These are phyloP conservation scores for Westerdykella ornata DNA, from an alignment of 2,329 filamentous ascomycete species.

Conservation along the genomic window DNA sequence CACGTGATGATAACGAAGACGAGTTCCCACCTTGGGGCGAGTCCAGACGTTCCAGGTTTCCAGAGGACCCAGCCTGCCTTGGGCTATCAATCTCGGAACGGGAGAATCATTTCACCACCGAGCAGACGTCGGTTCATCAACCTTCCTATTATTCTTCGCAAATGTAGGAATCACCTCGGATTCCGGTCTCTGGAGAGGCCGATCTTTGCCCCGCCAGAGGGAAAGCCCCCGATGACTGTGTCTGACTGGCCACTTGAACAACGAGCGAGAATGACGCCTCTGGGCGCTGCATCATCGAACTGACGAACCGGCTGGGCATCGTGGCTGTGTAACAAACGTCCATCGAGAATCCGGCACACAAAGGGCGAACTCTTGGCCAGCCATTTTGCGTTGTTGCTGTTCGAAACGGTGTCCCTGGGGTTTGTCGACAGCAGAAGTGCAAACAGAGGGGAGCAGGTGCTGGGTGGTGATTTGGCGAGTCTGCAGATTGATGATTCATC, in stretches of 20 bases:
- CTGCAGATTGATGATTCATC: too few species aligned
- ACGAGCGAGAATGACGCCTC: not conserved
- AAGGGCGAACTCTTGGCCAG: slow-evolving; percentile 20
- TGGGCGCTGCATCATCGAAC: slow-evolving; percentile 6
- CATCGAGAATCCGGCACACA: slow-evolving; percentile 14
- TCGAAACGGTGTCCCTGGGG: too few species aligned
- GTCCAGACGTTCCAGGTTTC: too few species aligned
- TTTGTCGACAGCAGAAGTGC: not conserved
- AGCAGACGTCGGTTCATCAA: slow-evolving; percentile 3
- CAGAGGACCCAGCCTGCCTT: too few species aligned
- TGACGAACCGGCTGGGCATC: slow-evolving; percentile 22
- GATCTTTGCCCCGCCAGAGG: too few species aligned
- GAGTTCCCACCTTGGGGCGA: too few species aligned
- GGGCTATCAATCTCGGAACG: slow-evolving; percentile 3
- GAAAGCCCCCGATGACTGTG: not conserved
- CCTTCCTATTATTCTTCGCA: too few species aligned
- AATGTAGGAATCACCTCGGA: not conserved
- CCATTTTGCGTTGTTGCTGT: too few species aligned
- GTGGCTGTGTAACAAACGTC: slow-evolving; percentile 16
- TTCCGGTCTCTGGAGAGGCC: not conserved
- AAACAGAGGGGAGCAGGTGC: not conserved
- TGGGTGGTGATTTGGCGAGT: not conserved
- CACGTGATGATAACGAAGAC: too few species aligned
- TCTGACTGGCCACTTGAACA: slow-evolving; percentile 3
- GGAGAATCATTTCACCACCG: slow-evolving; percentile 4